Evolutionary conservation across 2,329 filamentous ascomycete species (phyloP), one percentile per base, ranked within the genome.

Genomic region (Fusarium avenaceum): DNA sequence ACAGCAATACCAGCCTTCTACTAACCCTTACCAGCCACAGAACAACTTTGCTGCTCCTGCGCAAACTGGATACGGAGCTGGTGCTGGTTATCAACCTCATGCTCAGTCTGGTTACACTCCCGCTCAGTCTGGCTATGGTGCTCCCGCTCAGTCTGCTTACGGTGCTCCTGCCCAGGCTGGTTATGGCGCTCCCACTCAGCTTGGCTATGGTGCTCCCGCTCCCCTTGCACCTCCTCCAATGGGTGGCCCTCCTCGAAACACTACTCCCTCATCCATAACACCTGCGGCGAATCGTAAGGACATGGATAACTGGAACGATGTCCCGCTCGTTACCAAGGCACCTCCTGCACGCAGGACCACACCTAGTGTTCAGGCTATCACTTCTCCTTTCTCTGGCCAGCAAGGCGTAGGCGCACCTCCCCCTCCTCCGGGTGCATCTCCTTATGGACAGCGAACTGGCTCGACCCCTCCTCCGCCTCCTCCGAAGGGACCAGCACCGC

Each of bases 221-320:
- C 71, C 76, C 62, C 60, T 74, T 11, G 75, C 74, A n/a, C 77
- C 78, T 48, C 78, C 78, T 1, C 76, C 76, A 22, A 72, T 78
- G 65, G 71, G 73, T 51, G 79, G 79, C 19, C 81, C 83, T 56
- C 81, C 83, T 52, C 88, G 91, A 65, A 89, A 87, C 63, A 85
- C 87, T 26, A 89, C 88, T 35, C 86, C 90, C n/a, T 90, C 92
- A 14, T 85, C 85, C 24, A 84, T 56, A 28, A 51, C 88, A 40
- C 90, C 93, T 22, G 88, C 92, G 19, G 88, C 92, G 11, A 89
- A 88, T 74, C 83, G 87, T 58, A 90, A 89, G 75, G 90, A 91
- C 67, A 90, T 90, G 67, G 88, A 90, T 28, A 91, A 92, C 72
- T 99, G 96, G 96, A 99, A 99, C 72, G 96, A 99, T 78, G 91